Base-by-base conservation (phyloP, 1,139 yeast genomes). In the Lizanozyma gosingica region DNA sequence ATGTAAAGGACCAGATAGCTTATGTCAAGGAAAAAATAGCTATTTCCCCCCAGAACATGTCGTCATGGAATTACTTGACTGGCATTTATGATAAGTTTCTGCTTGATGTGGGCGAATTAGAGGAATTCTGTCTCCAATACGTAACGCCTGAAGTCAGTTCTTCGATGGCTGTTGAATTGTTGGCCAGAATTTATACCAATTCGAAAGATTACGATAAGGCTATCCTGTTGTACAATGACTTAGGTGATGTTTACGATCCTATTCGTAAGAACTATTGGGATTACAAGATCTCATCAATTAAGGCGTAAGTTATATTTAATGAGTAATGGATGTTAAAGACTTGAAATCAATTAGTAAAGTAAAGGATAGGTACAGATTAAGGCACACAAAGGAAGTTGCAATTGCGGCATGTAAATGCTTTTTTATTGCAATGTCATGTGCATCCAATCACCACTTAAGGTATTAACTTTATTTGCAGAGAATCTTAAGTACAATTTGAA, bases 1-100 rank as follows among this genome's bases (percentile, higher is more conserved):
- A 53, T 11, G 47, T 51, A 1, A 59, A 55, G 33, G 41, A 41
- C 2, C 83, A 78, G 46, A 49, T 76, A 3, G 64, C 63, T 4
- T 85, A 60, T 51, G 70, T 73, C 1, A 62, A 65, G 43, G 51
- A 47, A 1, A 58, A 68, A 42, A 82, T 88, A 22, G 61, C 50
- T 3, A 42, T 60, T 22, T 80, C 88, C 1, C 95, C 97, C 0
- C 90, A 84, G 40, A 92, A 92, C 55, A 80, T 84, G 38, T 78
- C 94, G n/a, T 64, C 84, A 1, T 92, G 98, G 98, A 82, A 82
- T 51, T 92, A 90, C 54, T 58, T 88, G 33, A 55, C 60, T 15
- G 96, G 94, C 0, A 52, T 86, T 1, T 68, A 70, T 48, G 63
- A 64, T n/a, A 58, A 60, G 36, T 59, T 60, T 38, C 49, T 54